These are phyloP conservation scores for Yarrowia divulgata DNA, from an alignment of 805 yeast genomes.

Conservation along the genomic window DNA sequence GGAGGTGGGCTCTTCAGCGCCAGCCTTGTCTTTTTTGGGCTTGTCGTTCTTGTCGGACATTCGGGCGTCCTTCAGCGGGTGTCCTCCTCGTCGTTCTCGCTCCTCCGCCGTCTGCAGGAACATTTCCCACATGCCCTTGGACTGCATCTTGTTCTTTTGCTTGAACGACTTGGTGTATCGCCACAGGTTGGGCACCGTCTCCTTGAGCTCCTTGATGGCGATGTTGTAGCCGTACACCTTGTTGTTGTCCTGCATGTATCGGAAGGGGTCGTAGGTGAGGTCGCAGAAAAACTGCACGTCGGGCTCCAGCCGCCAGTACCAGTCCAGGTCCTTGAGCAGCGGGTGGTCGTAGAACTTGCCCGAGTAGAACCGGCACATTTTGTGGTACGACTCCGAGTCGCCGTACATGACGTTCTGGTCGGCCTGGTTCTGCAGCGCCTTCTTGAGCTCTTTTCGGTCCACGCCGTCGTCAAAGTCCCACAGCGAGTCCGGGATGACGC, in stretches of 20 bases:
- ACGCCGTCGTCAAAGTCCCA: slow-evolving; percentile 75
- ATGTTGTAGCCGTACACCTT: slow-evolving; percentile 89
- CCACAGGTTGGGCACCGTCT: slow-evolving; percentile 84
- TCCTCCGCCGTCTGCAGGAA: slow-evolving; percentile 54
- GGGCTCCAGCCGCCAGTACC: slow-evolving; percentile 98
- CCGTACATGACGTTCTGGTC: slow-evolving; percentile 88
- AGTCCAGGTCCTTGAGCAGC: slow-evolving; percentile 70
- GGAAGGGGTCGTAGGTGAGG: slow-evolving; percentile 87
- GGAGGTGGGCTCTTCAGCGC: neutral
- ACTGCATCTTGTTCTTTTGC: slow-evolving; percentile 55
- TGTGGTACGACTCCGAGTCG: slow-evolving; percentile 79
- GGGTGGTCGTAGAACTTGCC: slow-evolving; percentile 85
- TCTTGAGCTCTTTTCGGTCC: slow-evolving; percentile 57
- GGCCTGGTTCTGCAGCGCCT: slow-evolving; percentile 74
- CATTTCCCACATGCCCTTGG: slow-evolving; percentile 74
- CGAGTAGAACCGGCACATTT: slow-evolving; percentile 93
- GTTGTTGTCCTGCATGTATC: slow-evolving; percentile 70
- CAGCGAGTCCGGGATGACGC: slow-evolving; percentile 60
- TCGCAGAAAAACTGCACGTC: slow-evolving; percentile 90
- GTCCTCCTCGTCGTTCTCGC: slow-evolving; percentile 51
- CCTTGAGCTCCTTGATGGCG: slow-evolving; percentile 74
- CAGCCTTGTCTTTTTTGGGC: slow-evolving; percentile 8
- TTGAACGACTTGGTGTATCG: slow-evolving; percentile 72
- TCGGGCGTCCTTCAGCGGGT: slow-evolving; percentile 65
- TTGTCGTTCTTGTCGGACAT: slow-evolving; percentile 61